A percentile compares a stretch with the other conserved stretches of the same genome.
Evolutionary conservation across 306 rosid species (phyloP).

Genomic region (Lablab purpureus): DNA sequence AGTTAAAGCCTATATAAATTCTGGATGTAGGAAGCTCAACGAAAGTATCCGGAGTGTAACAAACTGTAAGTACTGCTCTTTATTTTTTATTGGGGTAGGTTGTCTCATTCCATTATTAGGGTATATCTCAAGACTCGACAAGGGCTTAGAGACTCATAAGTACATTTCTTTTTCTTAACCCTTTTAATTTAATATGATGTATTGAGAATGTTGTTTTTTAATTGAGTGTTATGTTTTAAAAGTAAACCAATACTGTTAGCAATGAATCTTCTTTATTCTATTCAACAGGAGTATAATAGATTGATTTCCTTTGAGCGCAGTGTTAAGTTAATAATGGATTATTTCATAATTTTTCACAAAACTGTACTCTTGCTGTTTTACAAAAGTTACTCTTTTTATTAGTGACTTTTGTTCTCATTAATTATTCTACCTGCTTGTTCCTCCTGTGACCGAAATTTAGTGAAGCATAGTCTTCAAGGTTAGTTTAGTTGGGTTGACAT

Average conservation of each 20-base stretch:
- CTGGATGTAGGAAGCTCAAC: slow-evolving; percentile 64
- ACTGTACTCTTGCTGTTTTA: too few relatives aligned
- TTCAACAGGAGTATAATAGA: too few relatives aligned
- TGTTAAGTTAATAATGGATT: too few relatives aligned
- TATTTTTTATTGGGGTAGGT: background rate
- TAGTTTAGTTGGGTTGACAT: too few relatives aligned
- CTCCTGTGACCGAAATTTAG: too few relatives aligned
- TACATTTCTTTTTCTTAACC: background rate
- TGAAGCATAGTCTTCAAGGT: too few relatives aligned
- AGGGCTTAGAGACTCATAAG: background rate
- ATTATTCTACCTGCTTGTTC: too few relatives aligned
- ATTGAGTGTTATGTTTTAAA: too few relatives aligned
- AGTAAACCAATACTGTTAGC: too few relatives aligned
- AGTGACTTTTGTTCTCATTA: background rate
- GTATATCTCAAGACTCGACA: background rate
- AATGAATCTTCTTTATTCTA: too few relatives aligned
- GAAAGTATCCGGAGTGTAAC: slow-evolving; percentile 55
- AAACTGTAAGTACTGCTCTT: slow-evolving; percentile 48
- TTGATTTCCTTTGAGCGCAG: too few relatives aligned
- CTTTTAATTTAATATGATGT: background rate
- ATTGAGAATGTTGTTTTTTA: background rate
- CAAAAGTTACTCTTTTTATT: background rate
- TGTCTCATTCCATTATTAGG: slow-evolving; percentile 7
- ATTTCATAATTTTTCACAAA: too few relatives aligned
- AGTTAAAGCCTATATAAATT: slow-evolving; percentile 65